A percentile compares a stretch with the other conserved stretches of the same genome.
phyloP scores from a whole-genome alignment of 176 grass and related monocot species.

The Urochloa ruziziensis region DNA sequence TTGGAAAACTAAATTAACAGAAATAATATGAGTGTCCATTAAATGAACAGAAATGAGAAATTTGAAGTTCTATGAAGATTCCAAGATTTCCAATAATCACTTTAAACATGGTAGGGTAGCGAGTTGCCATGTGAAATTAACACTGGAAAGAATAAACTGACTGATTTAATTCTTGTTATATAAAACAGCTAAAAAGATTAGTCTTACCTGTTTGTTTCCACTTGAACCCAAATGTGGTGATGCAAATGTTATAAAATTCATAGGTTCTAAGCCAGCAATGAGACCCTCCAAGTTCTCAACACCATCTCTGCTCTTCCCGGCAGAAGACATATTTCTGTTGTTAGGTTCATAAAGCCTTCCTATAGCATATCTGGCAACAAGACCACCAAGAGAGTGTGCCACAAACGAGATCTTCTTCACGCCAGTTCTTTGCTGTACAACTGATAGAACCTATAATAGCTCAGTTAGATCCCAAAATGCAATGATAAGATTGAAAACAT shows the following conservation, averaged over 20 bases:
- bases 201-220: conserved; percentile 84
- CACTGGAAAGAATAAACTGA: neutral
- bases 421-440: conserved; percentile 77
- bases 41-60: neutral
- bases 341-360: conserved; percentile 78
- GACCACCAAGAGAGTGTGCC: conserved; percentile 93
- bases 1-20: neutral
- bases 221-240: conserved; percentile 98
- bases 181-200: conserved; percentile 20
- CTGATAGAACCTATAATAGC: conserved; percentile 72
- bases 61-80: neutral
- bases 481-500: conserved; percentile 12
- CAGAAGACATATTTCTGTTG: conserved; percentile 20
- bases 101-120: conserved; percentile 15
- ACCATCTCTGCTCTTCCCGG: conserved; percentile 41
- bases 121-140: conserved; percentile 10
- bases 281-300: conserved; percentile 42
- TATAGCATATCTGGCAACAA: conserved; percentile 90
- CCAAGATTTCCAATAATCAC: neutral
- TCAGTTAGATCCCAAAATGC: conserved; percentile 32
- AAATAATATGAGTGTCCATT: neutral
- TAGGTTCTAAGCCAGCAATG: conserved; percentile 85
- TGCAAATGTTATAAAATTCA: conserved; percentile 99
- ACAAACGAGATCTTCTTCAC: conserved; percentile 93
- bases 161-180: conserved; percentile 15